phyloP scores from a whole-genome alignment of 305 asterid genomes.

The Ruellia speciosa region DNA sequence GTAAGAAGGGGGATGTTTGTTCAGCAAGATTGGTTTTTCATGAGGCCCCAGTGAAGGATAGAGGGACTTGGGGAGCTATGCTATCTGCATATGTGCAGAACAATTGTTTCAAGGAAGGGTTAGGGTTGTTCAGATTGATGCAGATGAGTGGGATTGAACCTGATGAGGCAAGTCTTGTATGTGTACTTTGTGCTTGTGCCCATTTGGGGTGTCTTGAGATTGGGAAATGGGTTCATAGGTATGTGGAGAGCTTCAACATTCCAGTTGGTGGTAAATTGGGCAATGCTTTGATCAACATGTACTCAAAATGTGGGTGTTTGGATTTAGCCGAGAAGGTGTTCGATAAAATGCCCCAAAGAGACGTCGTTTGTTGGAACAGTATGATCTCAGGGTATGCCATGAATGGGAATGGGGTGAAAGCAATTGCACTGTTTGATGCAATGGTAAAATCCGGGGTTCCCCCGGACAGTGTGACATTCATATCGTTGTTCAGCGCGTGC shows the following conservation, averaged over 20 bases:
- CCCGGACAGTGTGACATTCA: conserved; percentile 56
- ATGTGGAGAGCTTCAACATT: conserved; percentile 30
- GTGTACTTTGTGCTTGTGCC: conserved; percentile 60
- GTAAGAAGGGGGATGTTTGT: conserved; percentile 46
- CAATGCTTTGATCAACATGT: conserved; percentile 64
- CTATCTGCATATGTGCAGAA: conserved; percentile 65
- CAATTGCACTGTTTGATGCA: conserved; percentile 39
- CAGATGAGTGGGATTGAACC: conserved; percentile 51
- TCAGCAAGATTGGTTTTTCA: conserved; percentile 53
- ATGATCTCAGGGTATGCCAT: conserved; percentile 62
- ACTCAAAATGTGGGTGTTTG: conserved; percentile 62
- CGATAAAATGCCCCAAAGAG: conserved; percentile 43
- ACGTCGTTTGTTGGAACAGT: conserved; percentile 60
- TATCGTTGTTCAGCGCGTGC: conserved; percentile 60
- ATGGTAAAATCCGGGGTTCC: conserved; percentile 39
- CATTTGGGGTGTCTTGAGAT: conserved; percentile 60
- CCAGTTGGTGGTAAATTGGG: conserved; percentile 36
- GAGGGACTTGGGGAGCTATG: conserved; percentile 76
- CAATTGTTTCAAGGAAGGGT: conserved; percentile 63
- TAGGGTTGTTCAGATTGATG: conserved; percentile 54
- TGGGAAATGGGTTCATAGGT: conserved; percentile 66
- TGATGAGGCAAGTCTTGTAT: conserved; percentile 61
- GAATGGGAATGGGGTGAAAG: conserved; percentile 48
- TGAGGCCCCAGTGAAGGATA: conserved; percentile 50
- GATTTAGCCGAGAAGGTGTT: conserved; percentile 47